Evolutionary conservation across 2,329 filamentous ascomycete species (phyloP), one percentile per base, ranked within the genome.

Genomic region (Didymella lethalis): DNA sequence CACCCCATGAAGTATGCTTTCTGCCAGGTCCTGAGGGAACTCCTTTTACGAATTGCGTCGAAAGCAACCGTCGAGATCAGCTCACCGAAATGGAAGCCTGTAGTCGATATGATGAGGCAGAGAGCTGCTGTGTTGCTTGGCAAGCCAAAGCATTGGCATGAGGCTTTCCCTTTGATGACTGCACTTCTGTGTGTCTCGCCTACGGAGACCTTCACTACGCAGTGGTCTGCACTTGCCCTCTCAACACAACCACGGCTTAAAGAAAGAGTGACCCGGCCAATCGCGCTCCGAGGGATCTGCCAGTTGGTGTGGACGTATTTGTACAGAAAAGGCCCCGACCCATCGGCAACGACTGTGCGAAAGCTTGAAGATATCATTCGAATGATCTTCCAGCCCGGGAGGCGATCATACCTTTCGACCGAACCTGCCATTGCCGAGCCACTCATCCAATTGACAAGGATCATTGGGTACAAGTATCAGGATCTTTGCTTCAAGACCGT

Each of bases 241-340:
- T 88, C 89, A 7, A 83, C 96, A 20, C 92, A 94, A 61, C 83
- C 90, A 25, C 92, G 90, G 71, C 82, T 96, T 43, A 97, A 96
- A 74, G 95, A 99, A 75, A 88, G 93, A 28, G 83, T 85, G 32
- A 89, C 91, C 4, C 86, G 92, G 64, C 89, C 90, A 4, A 84
- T 93, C 34, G 93, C 93, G 55, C 84, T 99, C 25, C 92, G 97
- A 73, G 93, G 94, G 14, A 89, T 97, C 48, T 96, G 93, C 38
- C 89, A 94, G 53, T 81, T 99, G 26, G 84, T 97, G 4, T 99
- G 95, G 95, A 94, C 93, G 0, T 98, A 97, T 75, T 83, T 99
- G 3, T 97, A 96, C 76, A 89, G 94, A 14, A 72, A 73, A 49
- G 88, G 88, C 47, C 87, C 86, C 5, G 95, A 99, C 63, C 84